Evolutionary conservation across 1,284 basidiomycete species (phyloP), one percentile per base, ranked within the genome.

Genomic region (Apiotrichum laibachii): DNA sequence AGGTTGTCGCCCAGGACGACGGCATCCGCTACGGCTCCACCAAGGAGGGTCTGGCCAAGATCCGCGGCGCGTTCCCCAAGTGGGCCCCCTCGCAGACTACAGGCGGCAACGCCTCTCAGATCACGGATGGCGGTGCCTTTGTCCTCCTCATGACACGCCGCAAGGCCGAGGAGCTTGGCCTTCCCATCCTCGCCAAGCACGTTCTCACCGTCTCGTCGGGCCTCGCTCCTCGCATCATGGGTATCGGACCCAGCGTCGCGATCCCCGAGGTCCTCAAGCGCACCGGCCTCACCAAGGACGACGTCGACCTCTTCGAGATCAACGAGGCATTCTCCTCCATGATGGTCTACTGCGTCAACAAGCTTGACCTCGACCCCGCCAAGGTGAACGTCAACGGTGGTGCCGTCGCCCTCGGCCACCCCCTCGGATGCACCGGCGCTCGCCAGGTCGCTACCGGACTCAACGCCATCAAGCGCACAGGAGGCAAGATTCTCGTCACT

Each of bases 111-210:
- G 91, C 93, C 1, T 93, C 89, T 19, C 94, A 97, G 77, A 86
- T 99, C 50, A 93, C 92, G 21, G 96, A 99, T 72, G 95, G 95
- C 61, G 95, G 95, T 21, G 92, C 94, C 48, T 94, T 93, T 0
- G 92, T 98, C 49, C 80, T 99, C 54, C 86, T 98, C 60, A 84
- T 90, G 45, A 85, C 92, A 58, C 86, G 95, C 56, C 89, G 88
- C 42, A 85, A 88, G 39, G 95, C 95, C 16, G 87, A 89, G 79
- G 88, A 88, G 71, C 87, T 95, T 62, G 89, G 90, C 43, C 83
- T 99, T 39, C 92, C 92, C 46, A 88, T 99, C 71, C 63, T 95
- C 57, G 95, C 91, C 80, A 98, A 98, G 81, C 98, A 86, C 75
- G 86, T 94, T 70, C 84, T 83, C 37, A 86, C 88, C 9, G 81